Percentiles rank a stretch among this genome's conserved stretches.
Evolutionary conservation across 306 rosid species (phyloP).

Genomic region (Spatholobus suberectus): DNA sequence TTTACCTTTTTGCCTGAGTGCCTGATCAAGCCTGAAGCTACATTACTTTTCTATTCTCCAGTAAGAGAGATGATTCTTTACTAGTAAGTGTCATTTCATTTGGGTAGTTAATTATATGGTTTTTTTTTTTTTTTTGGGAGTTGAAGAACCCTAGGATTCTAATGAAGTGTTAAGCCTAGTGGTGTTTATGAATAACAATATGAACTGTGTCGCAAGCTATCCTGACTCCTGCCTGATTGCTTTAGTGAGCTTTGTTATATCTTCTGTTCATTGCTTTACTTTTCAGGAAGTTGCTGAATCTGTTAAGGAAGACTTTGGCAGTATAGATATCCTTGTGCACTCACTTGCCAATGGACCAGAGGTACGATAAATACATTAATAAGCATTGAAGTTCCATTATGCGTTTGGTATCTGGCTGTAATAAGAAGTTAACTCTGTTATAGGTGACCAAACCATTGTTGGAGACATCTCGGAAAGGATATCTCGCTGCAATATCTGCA

Average conservation of each 20-base stretch:
- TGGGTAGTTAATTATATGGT: background rate
- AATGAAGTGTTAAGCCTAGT: background rate
- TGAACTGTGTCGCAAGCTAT: background rate
- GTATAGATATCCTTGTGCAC: slow-evolving; percentile 97
- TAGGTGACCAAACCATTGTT: slow-evolving; percentile 89
- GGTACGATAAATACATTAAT: slow-evolving; percentile 53
- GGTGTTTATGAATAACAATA: slow-evolving; percentile 21
- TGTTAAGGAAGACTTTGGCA: slow-evolving; percentile 92
- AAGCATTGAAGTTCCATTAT: background rate
- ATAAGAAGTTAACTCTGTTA: slow-evolving; percentile 32
- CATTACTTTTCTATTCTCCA: slow-evolving; percentile 1
- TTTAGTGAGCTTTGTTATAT: slow-evolving; percentile 14
- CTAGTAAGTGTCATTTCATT: slow-evolving; percentile 18
- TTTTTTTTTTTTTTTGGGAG: background rate
- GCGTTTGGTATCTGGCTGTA: slow-evolving; percentile 13
- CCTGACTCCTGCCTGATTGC: background rate
- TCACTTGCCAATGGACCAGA: slow-evolving; percentile 99
- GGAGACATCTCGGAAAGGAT: slow-evolving; percentile 97
- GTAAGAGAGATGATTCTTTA: slow-evolving; percentile 2
- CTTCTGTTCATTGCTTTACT: slow-evolving; percentile 22
- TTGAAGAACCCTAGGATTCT: background rate
- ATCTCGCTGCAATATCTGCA: slow-evolving; percentile 96
- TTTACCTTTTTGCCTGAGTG: background rate
- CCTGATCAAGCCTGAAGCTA: background rate
- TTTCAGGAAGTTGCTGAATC: slow-evolving; percentile 92